phyloP scores from a whole-genome alignment of 129 eudicot genomes.

The Flaveria sonorensis region DNA sequence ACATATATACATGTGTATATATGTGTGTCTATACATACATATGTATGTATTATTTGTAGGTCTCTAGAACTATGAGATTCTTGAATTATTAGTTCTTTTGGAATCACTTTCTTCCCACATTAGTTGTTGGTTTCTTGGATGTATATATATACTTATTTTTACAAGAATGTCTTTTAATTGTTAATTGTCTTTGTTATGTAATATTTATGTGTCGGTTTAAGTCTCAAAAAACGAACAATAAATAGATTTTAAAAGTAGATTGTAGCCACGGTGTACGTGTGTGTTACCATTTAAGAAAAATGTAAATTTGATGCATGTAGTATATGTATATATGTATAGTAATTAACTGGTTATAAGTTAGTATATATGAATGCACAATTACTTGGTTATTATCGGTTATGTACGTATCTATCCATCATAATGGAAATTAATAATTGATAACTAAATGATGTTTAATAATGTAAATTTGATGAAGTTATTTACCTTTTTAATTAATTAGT shows the following conservation, averaged over 20 bases:
- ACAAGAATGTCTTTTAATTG: background rate
- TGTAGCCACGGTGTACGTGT: too few relatives aligned
- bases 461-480: constrained; percentile 9
- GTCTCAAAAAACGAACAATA: too few relatives aligned
- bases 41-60: background rate
- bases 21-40: background rate
- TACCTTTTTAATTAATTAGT: background rate
- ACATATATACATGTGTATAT: background rate
- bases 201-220: too few relatives aligned
- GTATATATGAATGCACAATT: too few relatives aligned
- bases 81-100: background rate
- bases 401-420: background rate
- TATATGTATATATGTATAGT: background rate
- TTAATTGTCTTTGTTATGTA: background rate
- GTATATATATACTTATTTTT: background rate
- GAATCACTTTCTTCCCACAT: background rate
- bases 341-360: background rate
- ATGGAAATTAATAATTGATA: background rate
- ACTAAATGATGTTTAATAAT: background rate
- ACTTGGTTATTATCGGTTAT: too few relatives aligned
- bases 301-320: too few relatives aligned
- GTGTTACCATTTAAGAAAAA: too few relatives aligned
- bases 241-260: too few relatives aligned
- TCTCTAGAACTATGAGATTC: background rate
- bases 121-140: constrained; percentile 20